These are phyloP conservation scores for Lipomyces mesembrius DNA, from an alignment of 805 yeast species.

Conservation along the genomic window DNA sequence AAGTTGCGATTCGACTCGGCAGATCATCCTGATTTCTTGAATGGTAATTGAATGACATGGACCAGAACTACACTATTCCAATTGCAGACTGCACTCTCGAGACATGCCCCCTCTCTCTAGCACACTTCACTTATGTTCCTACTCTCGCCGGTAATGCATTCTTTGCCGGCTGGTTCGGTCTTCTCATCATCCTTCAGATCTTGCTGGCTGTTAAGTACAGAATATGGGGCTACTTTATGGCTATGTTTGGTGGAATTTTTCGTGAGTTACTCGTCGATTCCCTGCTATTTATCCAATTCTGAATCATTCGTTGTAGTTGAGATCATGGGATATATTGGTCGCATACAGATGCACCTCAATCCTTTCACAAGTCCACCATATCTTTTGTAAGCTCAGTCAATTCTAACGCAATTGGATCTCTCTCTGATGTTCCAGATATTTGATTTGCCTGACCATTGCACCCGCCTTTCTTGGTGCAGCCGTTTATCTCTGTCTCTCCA, in stretches of 20 bases:
- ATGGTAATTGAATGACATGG: neutral
- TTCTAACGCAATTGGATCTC: neutral
- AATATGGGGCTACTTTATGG: conserved; percentile 7
- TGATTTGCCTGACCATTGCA: conserved; percentile 1
- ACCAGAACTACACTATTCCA: neutral
- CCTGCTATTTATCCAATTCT: neutral
- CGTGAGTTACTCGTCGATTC: conserved; percentile 5
- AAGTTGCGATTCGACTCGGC: too few relatives aligned
- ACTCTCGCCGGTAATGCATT: conserved; percentile 5
- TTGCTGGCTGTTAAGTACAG: neutral
- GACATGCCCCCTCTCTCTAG: conserved; percentile 1
- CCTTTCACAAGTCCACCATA: conserved; percentile 6
- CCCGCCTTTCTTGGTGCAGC: conserved; percentile 10
- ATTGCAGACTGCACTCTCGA: conserved; percentile 24
- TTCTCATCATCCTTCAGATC: neutral
- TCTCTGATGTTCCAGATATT: neutral
- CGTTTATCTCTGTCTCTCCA: conserved; percentile 8
- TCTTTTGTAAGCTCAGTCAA: neutral
- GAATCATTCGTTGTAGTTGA: conserved; percentile 6
- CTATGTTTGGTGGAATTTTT: neutral
- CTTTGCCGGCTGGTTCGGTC: conserved; percentile 5
- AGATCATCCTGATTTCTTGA: too few relatives aligned
- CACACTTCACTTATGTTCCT: conserved; percentile 2
- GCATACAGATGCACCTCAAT: conserved; percentile 5
- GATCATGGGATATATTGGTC: conserved; percentile 2